Evolutionary conservation across 2,329 filamentous ascomycete genomes (phyloP), one percentile per base, ranked within the genome.

Genomic region (Fusarium ramigenum): DNA sequence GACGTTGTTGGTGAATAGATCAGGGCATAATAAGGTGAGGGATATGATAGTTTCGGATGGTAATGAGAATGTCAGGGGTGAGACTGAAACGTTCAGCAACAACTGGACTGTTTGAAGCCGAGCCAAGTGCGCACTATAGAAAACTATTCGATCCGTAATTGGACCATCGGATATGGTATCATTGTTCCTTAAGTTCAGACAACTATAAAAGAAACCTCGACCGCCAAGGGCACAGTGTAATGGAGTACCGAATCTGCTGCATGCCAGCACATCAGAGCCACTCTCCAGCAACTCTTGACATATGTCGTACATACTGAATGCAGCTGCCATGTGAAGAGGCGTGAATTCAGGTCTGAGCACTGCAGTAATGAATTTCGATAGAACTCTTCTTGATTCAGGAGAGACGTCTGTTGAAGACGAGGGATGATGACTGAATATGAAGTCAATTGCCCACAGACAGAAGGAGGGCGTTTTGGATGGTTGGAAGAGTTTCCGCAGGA

Each of bases 1-100:
- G 1, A 34, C 3, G 7, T 34, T 60, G 12, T 25, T 28, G 7
- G 2, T 1, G 3, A 40, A 32, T 4, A 8, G 1, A 3, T 4
- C 12, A 9, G 21, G 19, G 9, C 9, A 36, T 7, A 23, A 28
- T 4, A 62, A 5, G 4, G 23, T 9, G 25, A 58, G 25, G 1
- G 40, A 44, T 19, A 44, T 14, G 10, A 62, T 34, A 6, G 32
- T 46, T 10, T 2, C 25, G 1, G 39, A 32, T 30, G 19, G 11
- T 7, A 19, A 58, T 2, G 7, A 12, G 7, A 23, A 25, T 3
- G n/a, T 1, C 9, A 44, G 4, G 25, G 34, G 19, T 0, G 50
- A 32, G 14, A 30, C 9, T 2, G n/a, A n/a, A 4, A 8, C 2
- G 4, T 56, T 21, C 1, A 44, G 15, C 15, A 62, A 19, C 23